Evolutionary conservation across 805 yeast species (phyloP).

Genomic region (Myxozyma nipponensis): DNA sequence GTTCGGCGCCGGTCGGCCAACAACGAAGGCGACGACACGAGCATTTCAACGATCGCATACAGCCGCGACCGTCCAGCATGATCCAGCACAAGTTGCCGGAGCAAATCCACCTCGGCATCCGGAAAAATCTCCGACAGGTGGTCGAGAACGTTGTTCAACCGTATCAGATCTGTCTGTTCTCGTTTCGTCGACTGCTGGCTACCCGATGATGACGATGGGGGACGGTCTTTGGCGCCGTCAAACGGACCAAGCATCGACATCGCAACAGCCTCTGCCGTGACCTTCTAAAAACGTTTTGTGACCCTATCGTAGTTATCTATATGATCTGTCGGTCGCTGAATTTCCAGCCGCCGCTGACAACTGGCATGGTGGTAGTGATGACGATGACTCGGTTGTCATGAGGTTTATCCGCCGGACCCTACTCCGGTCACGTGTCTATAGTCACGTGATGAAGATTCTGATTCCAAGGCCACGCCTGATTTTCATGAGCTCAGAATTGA

Average conservation of each 20-base stretch:
- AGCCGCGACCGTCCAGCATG: constrained; percentile 23
- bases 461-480: too few relatives aligned
- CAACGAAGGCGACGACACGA: constrained; percentile 17
- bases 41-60: constrained; percentile 18
- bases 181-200: neutral
- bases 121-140: constrained; percentile 22
- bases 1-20: constrained; percentile 11
- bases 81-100: constrained; percentile 19
- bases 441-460: too few relatives aligned
- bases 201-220: too few relatives aligned
- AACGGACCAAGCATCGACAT: neutral
- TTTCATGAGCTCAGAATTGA: too few relatives aligned
- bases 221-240: neutral
- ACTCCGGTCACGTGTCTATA: too few relatives aligned
- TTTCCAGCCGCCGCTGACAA: too few relatives aligned
- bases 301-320: too few relatives aligned
- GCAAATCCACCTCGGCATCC: constrained; percentile 21
- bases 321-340: too few relatives aligned
- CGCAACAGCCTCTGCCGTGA: neutral
- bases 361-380: too few relatives aligned
- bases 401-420: too few relatives aligned
- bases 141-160: constrained; percentile 14
- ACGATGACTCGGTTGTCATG: too few relatives aligned
- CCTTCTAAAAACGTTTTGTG: too few relatives aligned
- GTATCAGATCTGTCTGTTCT: neutral